Conservation (phyloP, 2,329 filamentous ascomycete species). For the Trichoderma atroviride region DNA sequence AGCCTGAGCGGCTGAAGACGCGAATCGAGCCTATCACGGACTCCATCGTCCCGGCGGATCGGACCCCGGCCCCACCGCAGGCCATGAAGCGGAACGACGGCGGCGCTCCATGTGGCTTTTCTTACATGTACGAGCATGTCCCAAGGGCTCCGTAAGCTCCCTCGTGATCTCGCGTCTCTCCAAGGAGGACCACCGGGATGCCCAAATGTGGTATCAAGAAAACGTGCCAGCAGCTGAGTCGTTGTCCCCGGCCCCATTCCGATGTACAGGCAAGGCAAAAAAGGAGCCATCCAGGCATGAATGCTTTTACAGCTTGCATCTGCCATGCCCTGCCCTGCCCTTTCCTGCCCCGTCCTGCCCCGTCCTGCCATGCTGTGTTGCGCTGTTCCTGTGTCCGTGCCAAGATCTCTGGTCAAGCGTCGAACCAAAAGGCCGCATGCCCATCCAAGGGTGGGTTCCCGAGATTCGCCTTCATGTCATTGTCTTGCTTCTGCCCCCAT, state of each 20-base stretch:
- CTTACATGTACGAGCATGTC: slow-evolving; percentile 21
- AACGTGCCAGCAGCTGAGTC: slow-evolving; percentile 24
- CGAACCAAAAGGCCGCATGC: slow-evolving; percentile 4
- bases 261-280: not conserved
- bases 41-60: slow-evolving; percentile 23
- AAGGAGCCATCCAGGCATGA: slow-evolving; percentile 8
- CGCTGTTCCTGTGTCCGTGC: slow-evolving; percentile 19
- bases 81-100: slow-evolving; percentile 17
- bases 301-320: slow-evolving; percentile 24
- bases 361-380: slow-evolving; percentile 16
- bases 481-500: slow-evolving; percentile 17
- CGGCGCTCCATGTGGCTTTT: slow-evolving; percentile 21
- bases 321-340: slow-evolving; percentile 1
- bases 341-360: not conserved
- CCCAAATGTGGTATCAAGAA: slow-evolving; percentile 10
- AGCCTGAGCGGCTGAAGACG: slow-evolving; percentile 15
- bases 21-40: slow-evolving; percentile 17
- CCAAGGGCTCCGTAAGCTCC: slow-evolving; percentile 14
- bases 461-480: slow-evolving; percentile 12
- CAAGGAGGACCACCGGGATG: slow-evolving; percentile 4
- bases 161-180: slow-evolving; percentile 19
- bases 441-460: not conserved
- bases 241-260: slow-evolving; percentile 10
- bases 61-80: slow-evolving; percentile 21
- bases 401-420: slow-evolving; percentile 14